Evolutionary conservation across 1,284 basidiomycete species (phyloP).

Genomic region (Porodaedalea pini): DNA sequence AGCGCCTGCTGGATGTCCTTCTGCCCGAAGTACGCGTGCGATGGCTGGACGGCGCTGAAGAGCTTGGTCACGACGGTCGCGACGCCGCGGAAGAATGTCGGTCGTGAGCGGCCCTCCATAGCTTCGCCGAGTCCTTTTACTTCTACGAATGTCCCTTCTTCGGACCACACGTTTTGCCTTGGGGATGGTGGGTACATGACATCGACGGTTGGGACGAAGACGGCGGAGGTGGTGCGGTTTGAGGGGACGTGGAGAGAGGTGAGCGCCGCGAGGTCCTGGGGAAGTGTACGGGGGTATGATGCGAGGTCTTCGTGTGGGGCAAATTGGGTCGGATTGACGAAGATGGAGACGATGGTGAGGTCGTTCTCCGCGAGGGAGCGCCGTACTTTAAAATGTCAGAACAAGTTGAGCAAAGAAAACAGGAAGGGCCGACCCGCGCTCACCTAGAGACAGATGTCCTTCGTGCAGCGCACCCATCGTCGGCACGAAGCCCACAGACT

Average conservation of each 20-base stretch:
- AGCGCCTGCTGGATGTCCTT: conserved; percentile 98
- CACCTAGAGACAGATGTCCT: conserved; percentile 89
- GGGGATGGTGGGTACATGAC: conserved; percentile 93
- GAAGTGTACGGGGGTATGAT: conserved; percentile 85
- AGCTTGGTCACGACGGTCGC: conserved; percentile 94
- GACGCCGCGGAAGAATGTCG: conserved; percentile 94
- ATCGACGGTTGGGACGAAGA: conserved; percentile 73
- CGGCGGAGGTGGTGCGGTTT: conserved; percentile 46
- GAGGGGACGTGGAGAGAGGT: conserved; percentile 28
- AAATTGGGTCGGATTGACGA: conserved; percentile 98
- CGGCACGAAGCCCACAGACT: conserved; percentile 86
- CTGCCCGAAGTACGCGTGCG: conserved; percentile 93
- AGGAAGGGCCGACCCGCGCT: conserved; percentile 26
- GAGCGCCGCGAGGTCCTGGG: conserved; percentile 59
- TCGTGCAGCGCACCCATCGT: conserved; percentile 98
- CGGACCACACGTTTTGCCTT: no score
- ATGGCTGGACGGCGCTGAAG: conserved; percentile 91
- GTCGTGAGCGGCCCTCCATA: conserved; percentile 83
- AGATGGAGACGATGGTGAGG: conserved; percentile 89
- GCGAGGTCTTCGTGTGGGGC: conserved; percentile 92
- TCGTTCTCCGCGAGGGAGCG: conserved; percentile 78
- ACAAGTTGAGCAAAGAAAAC: conserved; percentile 9
- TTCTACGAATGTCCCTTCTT: conserved; percentile 88
- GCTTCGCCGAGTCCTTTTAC: conserved; percentile 83
- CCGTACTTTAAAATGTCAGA: conserved; percentile 42